Evolutionary conservation across 169 alveolate genomes (phyloP).

Genomic region (Haemoproteus tartakovskyi): DNA sequence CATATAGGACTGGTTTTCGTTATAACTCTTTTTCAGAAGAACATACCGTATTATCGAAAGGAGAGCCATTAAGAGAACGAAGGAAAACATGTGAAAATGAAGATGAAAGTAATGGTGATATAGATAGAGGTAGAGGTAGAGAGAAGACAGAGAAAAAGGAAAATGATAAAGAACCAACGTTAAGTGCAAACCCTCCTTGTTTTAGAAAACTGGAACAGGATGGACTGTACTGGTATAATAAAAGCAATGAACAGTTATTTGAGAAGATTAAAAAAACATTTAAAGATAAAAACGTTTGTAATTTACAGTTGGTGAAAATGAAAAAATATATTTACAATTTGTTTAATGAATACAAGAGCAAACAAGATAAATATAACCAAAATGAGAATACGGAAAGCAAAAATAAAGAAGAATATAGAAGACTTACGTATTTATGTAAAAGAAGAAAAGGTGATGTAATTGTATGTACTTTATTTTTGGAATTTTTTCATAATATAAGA

Average conservation of each 20-base stretch:
- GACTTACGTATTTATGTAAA: constrained; percentile 2
- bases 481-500: constrained; percentile 3
- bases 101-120: too few species aligned
- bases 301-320: constrained; percentile 30
- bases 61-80: too few species aligned
- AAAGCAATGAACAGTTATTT: constrained; percentile 9
- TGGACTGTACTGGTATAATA: too few species aligned
- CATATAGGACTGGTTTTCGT: too few species aligned
- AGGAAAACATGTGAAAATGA: too few species aligned
- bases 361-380: background rate
- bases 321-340: constrained; percentile 13
- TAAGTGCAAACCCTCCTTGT: too few species aligned
- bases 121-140: too few species aligned
- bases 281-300: constrained; percentile 32
- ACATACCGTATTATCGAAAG: too few species aligned
- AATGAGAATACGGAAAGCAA: background rate
- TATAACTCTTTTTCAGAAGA: too few species aligned
- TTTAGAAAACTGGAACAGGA: too few species aligned
- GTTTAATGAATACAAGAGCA: constrained; percentile 11
- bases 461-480: constrained; percentile 2
- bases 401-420: background rate
- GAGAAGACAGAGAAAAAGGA: too few species aligned
- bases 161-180: too few species aligned
- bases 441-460: constrained; percentile 10
- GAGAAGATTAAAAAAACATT: constrained; percentile 13